These are phyloP conservation scores for Colletotrichum siamense DNA, from an alignment of 2,329 filamentous ascomycete genomes.

Conservation along the genomic window DNA sequence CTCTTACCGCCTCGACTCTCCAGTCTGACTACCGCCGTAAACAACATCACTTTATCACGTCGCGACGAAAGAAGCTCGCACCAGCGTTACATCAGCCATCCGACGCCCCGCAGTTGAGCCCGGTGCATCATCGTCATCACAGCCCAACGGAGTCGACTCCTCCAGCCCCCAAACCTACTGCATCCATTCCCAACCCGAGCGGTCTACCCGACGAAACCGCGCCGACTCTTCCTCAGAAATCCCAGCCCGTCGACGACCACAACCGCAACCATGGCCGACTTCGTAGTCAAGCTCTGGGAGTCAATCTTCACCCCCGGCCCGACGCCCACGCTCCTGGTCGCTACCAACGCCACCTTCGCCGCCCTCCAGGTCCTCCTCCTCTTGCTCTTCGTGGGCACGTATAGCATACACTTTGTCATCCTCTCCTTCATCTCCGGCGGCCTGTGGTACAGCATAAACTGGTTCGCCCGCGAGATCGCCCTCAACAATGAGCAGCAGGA, in stretches of 20 bases:
- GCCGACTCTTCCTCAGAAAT: neutral
- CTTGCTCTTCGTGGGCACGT: slow-evolving; percentile 77
- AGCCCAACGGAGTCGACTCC: neutral
- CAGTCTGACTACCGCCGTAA: neutral
- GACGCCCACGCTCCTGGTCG: slow-evolving; percentile 84
- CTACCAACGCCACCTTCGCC: slow-evolving; percentile 89
- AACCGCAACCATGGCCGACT: slow-evolving; percentile 55
- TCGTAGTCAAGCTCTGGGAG: slow-evolving; percentile 81
- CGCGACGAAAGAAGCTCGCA: neutral
- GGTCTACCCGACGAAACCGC: neutral
- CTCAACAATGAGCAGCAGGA: slow-evolving; percentile 45
- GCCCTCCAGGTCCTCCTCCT: slow-evolving; percentile 82
- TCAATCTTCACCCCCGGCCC: slow-evolving; percentile 94
- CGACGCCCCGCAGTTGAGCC: neutral
- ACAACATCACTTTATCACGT: neutral
- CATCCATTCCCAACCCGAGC: neutral
- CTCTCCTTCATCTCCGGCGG: slow-evolving; percentile 80
- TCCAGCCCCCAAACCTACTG: neutral
- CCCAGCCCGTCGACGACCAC: neutral
- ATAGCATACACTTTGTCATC: slow-evolving; percentile 87
- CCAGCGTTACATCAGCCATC: neutral
- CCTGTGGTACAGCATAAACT: slow-evolving; percentile 95
- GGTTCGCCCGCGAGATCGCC: slow-evolving; percentile 79
- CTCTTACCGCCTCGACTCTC: slow-evolving; percentile 5
- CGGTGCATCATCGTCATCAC: neutral